Evolutionary conservation across 306 rosid species (phyloP).

Genomic region (Cercis canadensis): DNA sequence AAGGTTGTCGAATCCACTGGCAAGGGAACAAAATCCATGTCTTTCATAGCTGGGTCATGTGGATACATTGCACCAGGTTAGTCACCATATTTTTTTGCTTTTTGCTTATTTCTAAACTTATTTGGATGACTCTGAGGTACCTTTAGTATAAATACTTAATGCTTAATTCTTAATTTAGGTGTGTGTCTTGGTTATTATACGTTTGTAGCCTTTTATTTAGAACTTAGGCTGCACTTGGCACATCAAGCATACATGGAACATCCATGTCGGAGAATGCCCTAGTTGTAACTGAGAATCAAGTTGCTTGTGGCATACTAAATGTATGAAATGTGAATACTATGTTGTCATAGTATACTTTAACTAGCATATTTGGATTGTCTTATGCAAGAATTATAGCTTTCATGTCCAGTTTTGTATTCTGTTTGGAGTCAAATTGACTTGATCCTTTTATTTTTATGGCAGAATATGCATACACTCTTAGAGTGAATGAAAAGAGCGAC

Average conservation of each 20-base stretch:
- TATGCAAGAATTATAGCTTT: constrained; percentile 8
- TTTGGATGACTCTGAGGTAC: constrained; percentile 10
- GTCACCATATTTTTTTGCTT: not conserved
- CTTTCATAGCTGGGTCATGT: constrained; percentile 89
- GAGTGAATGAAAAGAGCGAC: constrained; percentile 97
- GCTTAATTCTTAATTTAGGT: constrained; percentile 2
- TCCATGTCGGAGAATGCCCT: too few relatives aligned
- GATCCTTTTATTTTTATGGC: constrained; percentile 36
- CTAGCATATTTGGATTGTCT: not conserved
- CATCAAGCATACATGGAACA: too few relatives aligned
- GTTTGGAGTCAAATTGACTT: constrained; percentile 13
- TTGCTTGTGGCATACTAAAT: too few relatives aligned
- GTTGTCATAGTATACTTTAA: not conserved
- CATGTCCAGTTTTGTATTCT: not conserved
- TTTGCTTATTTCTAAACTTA: constrained; percentile 14
- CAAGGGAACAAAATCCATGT: constrained; percentile 80
- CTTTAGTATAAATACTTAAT: not conserved
- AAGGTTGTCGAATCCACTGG: constrained; percentile 67
- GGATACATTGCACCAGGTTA: constrained; percentile 98
- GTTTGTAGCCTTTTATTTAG: not conserved
- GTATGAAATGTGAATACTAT: too few relatives aligned
- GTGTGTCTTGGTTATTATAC: too few relatives aligned
- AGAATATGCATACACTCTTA: constrained; percentile 92
- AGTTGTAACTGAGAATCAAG: too few relatives aligned
- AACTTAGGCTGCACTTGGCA: not conserved